Evolutionary conservation across 148 eudicot species (phyloP).

Genomic region (Linanthus parryae): DNA sequence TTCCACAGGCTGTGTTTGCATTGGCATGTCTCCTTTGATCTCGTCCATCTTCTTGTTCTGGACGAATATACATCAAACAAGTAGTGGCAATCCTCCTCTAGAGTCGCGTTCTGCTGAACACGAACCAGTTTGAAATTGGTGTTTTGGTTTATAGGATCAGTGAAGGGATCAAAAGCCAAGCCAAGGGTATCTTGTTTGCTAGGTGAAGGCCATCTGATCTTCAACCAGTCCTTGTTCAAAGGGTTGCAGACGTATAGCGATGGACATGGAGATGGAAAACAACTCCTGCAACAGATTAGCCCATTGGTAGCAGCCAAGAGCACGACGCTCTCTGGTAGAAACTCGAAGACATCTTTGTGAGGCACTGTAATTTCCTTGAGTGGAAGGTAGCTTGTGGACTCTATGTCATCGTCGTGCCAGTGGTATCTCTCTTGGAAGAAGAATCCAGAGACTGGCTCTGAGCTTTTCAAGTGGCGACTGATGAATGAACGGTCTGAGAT

Average conservation of each 20-base stretch:
- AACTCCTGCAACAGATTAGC: conserved; percentile 29
- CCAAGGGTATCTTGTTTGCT: conserved; percentile 14
- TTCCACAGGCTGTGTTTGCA: conserved; percentile 18
- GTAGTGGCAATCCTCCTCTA: conserved; percentile 13
- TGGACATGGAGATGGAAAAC: conserved; percentile 21
- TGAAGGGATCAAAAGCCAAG: conserved; percentile 30
- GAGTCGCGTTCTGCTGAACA: conserved; percentile 6
- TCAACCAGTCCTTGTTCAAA: conserved; percentile 23
- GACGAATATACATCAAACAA: conserved; percentile 26
- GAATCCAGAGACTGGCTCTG: conserved; percentile 24
- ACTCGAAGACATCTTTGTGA: conserved; percentile 24
- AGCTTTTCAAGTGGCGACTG: conserved; percentile 12
- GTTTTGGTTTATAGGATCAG: conserved; percentile 15
- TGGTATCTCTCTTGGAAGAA: conserved; percentile 32
- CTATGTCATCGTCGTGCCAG: conserved; percentile 16
- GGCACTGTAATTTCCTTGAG: too few relatives aligned
- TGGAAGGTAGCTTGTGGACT: conserved; percentile 25
- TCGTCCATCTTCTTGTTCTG: conserved; percentile 22
- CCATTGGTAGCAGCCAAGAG: conserved; percentile 25
- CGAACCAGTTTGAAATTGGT: conserved; percentile 26
- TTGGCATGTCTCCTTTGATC: conserved; percentile 20
- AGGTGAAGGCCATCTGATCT: conserved; percentile 17
- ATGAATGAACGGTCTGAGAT: conserved; percentile 28
- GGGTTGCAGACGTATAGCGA: conserved; percentile 34
- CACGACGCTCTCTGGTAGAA: conserved; percentile 29